Percentiles rank a stretch among this genome's conserved stretches.
Evolutionary conservation across 352 stramenopile genomes (phyloP).

Genomic region (Hyaloperonospora arabidopsidis): DNA sequence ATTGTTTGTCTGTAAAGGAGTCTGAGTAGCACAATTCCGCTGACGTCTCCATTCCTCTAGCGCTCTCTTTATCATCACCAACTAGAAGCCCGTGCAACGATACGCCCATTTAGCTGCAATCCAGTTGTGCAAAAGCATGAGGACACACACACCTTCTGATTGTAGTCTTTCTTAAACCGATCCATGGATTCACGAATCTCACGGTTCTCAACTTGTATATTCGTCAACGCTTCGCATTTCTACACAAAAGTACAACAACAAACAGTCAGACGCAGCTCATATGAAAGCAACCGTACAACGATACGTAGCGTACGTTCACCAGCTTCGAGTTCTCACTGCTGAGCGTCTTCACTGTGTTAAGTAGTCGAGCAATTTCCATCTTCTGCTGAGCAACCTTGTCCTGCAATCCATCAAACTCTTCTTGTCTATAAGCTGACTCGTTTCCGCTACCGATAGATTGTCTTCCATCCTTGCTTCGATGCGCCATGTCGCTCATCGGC

Average conservation of each 20-base stretch:
- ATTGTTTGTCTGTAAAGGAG: slow-evolving; percentile 7
- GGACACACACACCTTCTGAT: slow-evolving; percentile 58
- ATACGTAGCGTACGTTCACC: slow-evolving; percentile 44
- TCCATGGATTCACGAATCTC: slow-evolving; percentile 79
- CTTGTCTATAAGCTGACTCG: slow-evolving; percentile 4
- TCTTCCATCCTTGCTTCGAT: slow-evolving; percentile 17
- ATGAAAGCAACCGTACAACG: not conserved
- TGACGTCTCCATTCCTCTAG: slow-evolving; percentile 84
- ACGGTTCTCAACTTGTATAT: slow-evolving; percentile 66
- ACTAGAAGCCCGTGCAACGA: slow-evolving; percentile 24
- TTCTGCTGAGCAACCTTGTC: slow-evolving; percentile 66
- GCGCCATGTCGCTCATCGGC: slow-evolving; percentile 11
- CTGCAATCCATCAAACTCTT: slow-evolving; percentile 41
- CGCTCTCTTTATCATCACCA: slow-evolving; percentile 85
- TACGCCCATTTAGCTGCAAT: not conserved
- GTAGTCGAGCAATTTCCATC: slow-evolving; percentile 68
- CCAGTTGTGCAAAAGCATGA: not conserved
- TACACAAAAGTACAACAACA: slow-evolving; percentile 14
- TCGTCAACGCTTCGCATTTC: slow-evolving; percentile 72
- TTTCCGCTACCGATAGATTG: slow-evolving; percentile 1
- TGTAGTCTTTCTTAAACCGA: slow-evolving; percentile 80
- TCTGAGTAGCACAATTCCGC: slow-evolving; percentile 25
- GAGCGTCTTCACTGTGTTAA: slow-evolving; percentile 81
- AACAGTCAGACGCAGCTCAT: slow-evolving; percentile 1
- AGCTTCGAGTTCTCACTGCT: slow-evolving; percentile 80